A percentile compares a stretch with the other conserved stretches of the same genome.
These are phyloP conservation scores for Trichophyton verrucosum DNA, from an alignment of 2,329 filamentous ascomycete species.

Conservation along the genomic window DNA sequence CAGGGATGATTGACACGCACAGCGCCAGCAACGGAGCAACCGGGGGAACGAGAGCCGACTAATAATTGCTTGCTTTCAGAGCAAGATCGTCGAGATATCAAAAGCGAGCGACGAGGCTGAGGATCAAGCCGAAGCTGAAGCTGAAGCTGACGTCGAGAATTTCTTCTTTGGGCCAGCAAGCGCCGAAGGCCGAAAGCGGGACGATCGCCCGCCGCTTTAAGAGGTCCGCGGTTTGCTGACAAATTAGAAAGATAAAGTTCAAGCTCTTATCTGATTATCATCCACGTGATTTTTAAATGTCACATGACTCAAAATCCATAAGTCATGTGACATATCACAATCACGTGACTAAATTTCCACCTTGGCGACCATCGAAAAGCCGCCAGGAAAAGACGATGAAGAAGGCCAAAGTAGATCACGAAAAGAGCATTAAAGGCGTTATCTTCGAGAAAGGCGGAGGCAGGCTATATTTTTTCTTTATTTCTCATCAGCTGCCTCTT, in stretches of 20 bases:
- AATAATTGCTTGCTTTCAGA: not conserved
- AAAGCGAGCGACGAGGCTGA: not conserved
- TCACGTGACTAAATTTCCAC: no score
- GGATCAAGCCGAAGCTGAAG: not conserved
- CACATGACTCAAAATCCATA: no score
- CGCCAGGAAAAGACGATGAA: not conserved
- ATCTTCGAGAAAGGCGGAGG: not conserved
- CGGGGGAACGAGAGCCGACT: not conserved
- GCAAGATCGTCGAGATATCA: not conserved
- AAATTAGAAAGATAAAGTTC: not conserved
- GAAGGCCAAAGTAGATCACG: not conserved
- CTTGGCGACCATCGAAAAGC: no score
- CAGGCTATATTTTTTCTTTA: not conserved
- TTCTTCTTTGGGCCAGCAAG: not conserved
- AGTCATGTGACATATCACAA: no score
- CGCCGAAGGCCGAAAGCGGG: not conserved
- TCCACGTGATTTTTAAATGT: not conserved
- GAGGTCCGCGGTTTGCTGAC: not conserved
- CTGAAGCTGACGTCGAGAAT: not conserved
- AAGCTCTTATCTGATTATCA: not conserved
- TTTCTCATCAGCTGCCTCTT: not conserved
- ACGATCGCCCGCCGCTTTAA: constrained; percentile 3
- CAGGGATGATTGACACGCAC: not conserved
- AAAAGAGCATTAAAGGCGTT: not conserved
- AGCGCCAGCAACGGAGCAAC: not conserved